Evolutionary conservation across 163 green algal genomes (phyloP).

Genomic region (Volvox carteri): DNA sequence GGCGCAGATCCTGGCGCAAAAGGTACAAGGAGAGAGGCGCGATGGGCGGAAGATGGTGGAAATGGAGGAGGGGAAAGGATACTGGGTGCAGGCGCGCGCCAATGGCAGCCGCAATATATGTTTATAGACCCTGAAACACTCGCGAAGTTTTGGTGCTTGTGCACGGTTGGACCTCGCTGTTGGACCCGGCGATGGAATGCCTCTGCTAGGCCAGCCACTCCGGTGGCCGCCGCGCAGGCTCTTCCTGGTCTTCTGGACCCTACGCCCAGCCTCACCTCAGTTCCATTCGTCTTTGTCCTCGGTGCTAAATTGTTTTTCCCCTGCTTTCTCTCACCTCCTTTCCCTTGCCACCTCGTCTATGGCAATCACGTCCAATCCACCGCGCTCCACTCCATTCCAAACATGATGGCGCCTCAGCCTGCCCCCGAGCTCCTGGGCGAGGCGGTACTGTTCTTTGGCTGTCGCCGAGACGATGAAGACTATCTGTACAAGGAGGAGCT

Average conservation of each 20-base stretch:
- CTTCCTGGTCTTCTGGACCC: no score
- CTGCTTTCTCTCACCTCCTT: neutral
- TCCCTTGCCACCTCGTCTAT: neutral
- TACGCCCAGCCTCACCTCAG: no score
- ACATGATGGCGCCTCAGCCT: no score
- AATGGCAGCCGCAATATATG: no score
- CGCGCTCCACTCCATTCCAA: no score
- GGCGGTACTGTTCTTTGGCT: conserved; percentile 95
- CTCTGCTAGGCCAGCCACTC: no score
- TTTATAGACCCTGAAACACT: no score
- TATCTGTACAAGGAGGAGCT: conserved; percentile 82
- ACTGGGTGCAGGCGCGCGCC: neutral
- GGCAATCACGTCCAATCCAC: no score
- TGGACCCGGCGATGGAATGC: no score
- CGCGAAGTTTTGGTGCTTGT: no score
- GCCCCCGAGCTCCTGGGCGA: conserved; percentile 55
- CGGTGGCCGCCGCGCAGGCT: no score
- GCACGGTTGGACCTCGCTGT: no score
- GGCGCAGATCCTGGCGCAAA: conserved; percentile 54
- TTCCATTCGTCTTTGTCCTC: neutral
- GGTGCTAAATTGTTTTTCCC: neutral
- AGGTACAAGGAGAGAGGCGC: neutral
- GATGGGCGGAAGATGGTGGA: neutral
- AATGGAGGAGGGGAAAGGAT: neutral
- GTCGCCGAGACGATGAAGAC: conserved; percentile 86